These are phyloP conservation scores for Phialophora chinensis DNA, from an alignment of 2,329 filamentous ascomycete species.

Conservation along the genomic window DNA sequence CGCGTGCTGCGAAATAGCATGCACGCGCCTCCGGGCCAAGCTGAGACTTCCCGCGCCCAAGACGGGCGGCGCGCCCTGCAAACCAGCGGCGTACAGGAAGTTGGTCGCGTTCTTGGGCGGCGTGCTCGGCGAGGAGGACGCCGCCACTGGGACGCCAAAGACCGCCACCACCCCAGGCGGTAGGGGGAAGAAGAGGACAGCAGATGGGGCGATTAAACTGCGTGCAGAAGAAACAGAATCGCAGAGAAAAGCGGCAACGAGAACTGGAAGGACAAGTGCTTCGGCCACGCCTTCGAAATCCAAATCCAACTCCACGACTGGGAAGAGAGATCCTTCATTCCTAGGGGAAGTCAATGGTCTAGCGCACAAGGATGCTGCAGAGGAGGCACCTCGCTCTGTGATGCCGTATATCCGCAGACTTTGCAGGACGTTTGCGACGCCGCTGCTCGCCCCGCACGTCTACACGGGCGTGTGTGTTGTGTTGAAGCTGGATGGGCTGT, in stretches of 20 bases:
- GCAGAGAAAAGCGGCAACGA: not conserved
- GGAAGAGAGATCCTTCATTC: constrained; percentile 17
- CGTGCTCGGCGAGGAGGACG: constrained; percentile 61
- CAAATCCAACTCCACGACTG: not conserved
- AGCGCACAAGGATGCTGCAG: constrained; percentile 21
- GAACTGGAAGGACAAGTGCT: constrained; percentile 31
- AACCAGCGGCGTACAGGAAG: constrained; percentile 80
- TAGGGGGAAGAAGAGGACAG: constrained; percentile 35
- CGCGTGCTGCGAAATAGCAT: constrained; percentile 87
- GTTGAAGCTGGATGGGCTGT: constrained; percentile 60
- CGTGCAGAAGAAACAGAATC: not conserved
- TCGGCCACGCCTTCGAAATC: constrained; percentile 21
- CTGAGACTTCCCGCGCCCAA: constrained; percentile 79
- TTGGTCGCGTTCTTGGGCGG: constrained; percentile 80
- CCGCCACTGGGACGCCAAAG: too few relatives aligned
- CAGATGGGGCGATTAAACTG: constrained; percentile 25
- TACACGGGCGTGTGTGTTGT: constrained; percentile 69
- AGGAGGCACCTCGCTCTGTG: constrained; percentile 67
- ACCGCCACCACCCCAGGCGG: constrained; percentile 28
- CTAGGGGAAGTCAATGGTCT: constrained; percentile 30
- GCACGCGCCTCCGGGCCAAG: constrained; percentile 77
- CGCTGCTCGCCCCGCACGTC: constrained; percentile 71
- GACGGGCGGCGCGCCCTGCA: constrained; percentile 71
- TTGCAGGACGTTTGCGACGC: constrained; percentile 66
- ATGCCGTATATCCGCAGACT: constrained; percentile 70